Evolutionary conservation across 1,284 basidiomycete genomes (phyloP).

Genomic region (Rhodotorula sp.): DNA sequence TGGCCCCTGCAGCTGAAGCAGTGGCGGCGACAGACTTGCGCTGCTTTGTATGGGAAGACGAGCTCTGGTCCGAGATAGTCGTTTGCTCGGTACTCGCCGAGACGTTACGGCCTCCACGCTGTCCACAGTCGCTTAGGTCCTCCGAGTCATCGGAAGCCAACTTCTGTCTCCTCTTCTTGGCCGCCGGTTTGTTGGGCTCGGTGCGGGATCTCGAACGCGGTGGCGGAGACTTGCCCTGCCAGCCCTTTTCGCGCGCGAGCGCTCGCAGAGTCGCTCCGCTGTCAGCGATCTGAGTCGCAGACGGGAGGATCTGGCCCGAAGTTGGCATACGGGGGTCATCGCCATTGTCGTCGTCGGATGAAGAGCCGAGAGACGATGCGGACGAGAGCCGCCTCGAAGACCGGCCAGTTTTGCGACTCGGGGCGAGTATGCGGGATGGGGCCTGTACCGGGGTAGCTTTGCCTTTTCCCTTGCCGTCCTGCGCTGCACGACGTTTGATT

Average conservation of each 20-base stretch:
- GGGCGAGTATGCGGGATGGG: background rate
- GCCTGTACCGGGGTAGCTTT: background rate
- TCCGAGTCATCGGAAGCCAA: background rate
- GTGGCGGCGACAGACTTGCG: background rate
- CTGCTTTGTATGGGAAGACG: constrained; percentile 4
- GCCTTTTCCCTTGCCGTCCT: background rate
- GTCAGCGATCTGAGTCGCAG: constrained; percentile 18
- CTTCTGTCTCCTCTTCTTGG: background rate
- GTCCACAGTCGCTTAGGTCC: background rate
- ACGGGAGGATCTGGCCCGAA: background rate
- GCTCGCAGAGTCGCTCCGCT: background rate
- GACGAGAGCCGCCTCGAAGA: constrained; percentile 1
- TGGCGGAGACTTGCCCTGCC: constrained; percentile 12
- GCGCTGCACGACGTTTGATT: background rate
- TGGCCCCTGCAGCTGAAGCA: background rate
- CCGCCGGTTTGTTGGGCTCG: no score
- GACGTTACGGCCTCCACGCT: background rate
- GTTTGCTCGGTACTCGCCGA: constrained; percentile 19
- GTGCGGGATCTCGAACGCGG: background rate
- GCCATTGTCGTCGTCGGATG: constrained; percentile 2
- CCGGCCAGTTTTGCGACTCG: background rate
- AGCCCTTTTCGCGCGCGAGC: constrained; percentile 14
- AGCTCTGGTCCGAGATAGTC: constrained; percentile 15
- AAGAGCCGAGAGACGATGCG: background rate
- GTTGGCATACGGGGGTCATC: background rate